A percentile compares a stretch with the other conserved stretches of the same genome.
phyloP scores from a whole-genome alignment of 768 basidiomycete genomes.

The Imleria badia region DNA sequence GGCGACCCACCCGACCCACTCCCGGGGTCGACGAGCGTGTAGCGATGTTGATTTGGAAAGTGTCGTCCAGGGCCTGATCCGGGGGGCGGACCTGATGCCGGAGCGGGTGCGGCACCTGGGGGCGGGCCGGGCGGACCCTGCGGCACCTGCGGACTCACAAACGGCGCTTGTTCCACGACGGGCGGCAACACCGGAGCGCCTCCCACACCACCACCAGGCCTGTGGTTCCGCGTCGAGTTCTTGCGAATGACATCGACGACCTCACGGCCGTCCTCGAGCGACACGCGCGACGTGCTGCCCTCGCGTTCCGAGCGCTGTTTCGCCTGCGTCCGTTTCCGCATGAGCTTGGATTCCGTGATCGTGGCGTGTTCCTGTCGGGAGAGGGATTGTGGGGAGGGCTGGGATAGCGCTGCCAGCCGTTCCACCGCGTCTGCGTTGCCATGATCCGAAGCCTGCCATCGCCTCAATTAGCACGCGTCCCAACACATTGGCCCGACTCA shows the following conservation, averaged over 20 bases:
- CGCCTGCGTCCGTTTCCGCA: slow-evolving; percentile 78
- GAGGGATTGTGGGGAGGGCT: slow-evolving; percentile 60
- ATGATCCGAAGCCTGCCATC: no score
- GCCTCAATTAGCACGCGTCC: no score
- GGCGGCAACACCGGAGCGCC: not conserved
- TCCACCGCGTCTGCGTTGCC: slow-evolving; percentile 80
- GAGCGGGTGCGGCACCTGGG: no score
- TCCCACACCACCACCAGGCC: not conserved
- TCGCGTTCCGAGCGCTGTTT: slow-evolving; percentile 49
- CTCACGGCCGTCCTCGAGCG: slow-evolving; percentile 37
- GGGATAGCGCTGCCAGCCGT: slow-evolving; percentile 67
- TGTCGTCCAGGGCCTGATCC: no score
- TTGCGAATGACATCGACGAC: slow-evolving; percentile 58
- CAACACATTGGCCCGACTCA: no score
- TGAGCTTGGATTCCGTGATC: slow-evolving; percentile 76
- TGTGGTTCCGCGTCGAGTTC: slow-evolving; percentile 38
- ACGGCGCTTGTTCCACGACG: no score
- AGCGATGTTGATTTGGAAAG: slow-evolving; percentile 43
- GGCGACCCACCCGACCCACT: slow-evolving; percentile 21
- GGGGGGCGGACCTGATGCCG: no score
- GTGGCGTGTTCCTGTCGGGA: slow-evolving; percentile 79
- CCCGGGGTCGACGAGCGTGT: slow-evolving; percentile 50
- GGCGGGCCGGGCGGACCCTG: no score
- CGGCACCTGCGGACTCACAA: not conserved
- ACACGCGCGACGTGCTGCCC: slow-evolving; percentile 5